Base-by-base conservation (phyloP, 164 flowering plant genomes). In the Stephania cephalantha region DNA sequence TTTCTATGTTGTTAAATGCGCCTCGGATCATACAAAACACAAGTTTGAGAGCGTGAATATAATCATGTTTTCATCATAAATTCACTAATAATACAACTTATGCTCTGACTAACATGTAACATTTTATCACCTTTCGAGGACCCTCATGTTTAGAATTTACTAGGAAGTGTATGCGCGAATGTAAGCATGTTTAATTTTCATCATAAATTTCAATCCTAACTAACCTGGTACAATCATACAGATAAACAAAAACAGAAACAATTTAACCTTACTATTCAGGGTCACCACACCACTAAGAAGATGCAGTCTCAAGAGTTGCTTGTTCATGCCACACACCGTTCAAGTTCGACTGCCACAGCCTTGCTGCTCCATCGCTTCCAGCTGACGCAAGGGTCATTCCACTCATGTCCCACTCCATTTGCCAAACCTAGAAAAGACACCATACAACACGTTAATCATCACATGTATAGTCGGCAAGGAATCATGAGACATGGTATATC, bases 351-450 rank as follows among this genome's bases (percentile, higher is more conserved):
- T 91, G 97, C 99, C 98, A 95, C 75, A 90, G 73, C 74, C 90
- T 84, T 10, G 90, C 90, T 75, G 83, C 68, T 44, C 96, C 91
- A 80, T 95, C 99, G 72, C 86, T 78, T 63, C 95, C 98, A 0
- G 89, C 84, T 29, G 87, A 85, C 52, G 99, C 99, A 74, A 95
- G 81, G n/a, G 95, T 95, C 97, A 91, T 90, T 71, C 97, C 97
- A 72, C 95, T 87, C 93, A 90, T 89, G 79, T 95, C 96, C 98
- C 98, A 96, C 73, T 92, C 98, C 94, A 95, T 86, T 81, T 95
- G 88, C 97, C 95, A 90, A 18, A 93, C 97, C 99, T 95, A 53
- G 55, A 69, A 31, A 48, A 65, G 63, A 63, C 10, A 45, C 1
- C n/a, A 61, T 13, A n/a, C 17, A 9, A 2, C 5, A 3, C 29